phyloP scores from a whole-genome alignment of 140 eudicot genomes.

The Ambrosia hybrid region DNA sequence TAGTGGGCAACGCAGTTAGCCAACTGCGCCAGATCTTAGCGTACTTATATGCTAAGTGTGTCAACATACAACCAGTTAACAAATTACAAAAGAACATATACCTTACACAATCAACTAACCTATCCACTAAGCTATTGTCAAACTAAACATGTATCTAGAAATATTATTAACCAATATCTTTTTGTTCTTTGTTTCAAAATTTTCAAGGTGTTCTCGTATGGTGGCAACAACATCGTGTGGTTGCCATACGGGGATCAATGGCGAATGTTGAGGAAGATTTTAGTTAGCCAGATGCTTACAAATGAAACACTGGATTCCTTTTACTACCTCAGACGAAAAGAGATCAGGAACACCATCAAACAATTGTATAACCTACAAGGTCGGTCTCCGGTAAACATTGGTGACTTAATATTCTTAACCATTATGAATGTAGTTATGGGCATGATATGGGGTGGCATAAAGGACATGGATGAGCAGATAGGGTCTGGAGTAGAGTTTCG shows the following conservation, averaged over 20 bases:
- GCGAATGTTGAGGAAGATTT: conserved; percentile 59
- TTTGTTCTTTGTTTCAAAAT: too few species aligned
- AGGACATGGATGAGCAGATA: conserved; percentile 37
- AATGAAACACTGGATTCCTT: conserved; percentile 36
- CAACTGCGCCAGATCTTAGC: too few species aligned
- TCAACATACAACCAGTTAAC: too few species aligned
- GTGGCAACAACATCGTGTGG: conserved; percentile 50
- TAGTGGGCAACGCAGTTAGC: too few species aligned
- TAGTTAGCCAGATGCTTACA: conserved; percentile 52
- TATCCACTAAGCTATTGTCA: too few species aligned
- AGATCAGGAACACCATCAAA: conserved; percentile 33
- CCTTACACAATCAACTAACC: too few species aligned
- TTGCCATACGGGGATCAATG: conserved; percentile 52
- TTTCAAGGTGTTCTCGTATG: conserved; percentile 27
- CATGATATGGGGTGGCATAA: conserved; percentile 63
- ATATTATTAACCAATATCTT: too few species aligned
- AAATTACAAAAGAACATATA: too few species aligned
- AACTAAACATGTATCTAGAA: too few species aligned
- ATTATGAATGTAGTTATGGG: conserved; percentile 46
- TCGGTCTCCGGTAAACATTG: conserved; percentile 43
- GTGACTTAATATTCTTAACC: conserved; percentile 50
- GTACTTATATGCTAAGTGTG: too few species aligned
- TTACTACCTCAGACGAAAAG: conserved; percentile 39
- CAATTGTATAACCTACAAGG: conserved; percentile 19
- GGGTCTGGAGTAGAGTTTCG: conserved; percentile 43